Evolutionary conservation across 164 flowering plant genomes (phyloP).

Genomic region (Aristolochia fimbriata): DNA sequence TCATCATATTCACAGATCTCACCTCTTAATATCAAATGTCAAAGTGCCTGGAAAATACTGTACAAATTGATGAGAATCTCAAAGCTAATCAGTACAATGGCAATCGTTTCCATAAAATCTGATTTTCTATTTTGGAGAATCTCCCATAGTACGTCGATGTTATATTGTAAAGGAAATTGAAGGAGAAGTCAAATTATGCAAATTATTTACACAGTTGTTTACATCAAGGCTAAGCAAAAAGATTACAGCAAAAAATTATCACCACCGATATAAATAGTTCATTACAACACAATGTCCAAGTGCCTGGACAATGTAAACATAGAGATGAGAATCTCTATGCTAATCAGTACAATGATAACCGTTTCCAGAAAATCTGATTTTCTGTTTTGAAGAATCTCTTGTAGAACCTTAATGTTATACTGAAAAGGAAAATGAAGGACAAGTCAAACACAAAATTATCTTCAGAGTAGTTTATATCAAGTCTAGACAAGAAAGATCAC

Average conservation of each 20-base stretch:
- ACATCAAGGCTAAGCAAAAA: neutral
- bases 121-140: slow-evolving; percentile 91
- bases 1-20: neutral
- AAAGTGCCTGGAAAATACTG: slow-evolving; percentile 49
- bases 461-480: neutral
- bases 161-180: slow-evolving; percentile 55
- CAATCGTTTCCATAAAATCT: slow-evolving; percentile 83
- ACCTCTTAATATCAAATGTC: slow-evolving; percentile 1
- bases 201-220: too few species aligned
- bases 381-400: slow-evolving; percentile 88
- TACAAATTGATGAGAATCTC: slow-evolving; percentile 72
- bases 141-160: slow-evolving; percentile 84
- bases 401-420: slow-evolving; percentile 89
- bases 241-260: neutral
- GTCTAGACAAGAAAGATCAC: neutral
- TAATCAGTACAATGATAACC: slow-evolving; percentile 74
- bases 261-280: neutral
- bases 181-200: neutral
- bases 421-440: slow-evolving; percentile 27
- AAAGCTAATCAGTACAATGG: slow-evolving; percentile 65
- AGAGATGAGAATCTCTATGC: slow-evolving; percentile 72
- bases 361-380: slow-evolving; percentile 89
- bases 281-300: slow-evolving; percentile 14
- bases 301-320: slow-evolving; percentile 51
- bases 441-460: neutral